Evolutionary conservation across 208 protist species (phyloP).

Genomic region (Tetramitus jugosus): DNA sequence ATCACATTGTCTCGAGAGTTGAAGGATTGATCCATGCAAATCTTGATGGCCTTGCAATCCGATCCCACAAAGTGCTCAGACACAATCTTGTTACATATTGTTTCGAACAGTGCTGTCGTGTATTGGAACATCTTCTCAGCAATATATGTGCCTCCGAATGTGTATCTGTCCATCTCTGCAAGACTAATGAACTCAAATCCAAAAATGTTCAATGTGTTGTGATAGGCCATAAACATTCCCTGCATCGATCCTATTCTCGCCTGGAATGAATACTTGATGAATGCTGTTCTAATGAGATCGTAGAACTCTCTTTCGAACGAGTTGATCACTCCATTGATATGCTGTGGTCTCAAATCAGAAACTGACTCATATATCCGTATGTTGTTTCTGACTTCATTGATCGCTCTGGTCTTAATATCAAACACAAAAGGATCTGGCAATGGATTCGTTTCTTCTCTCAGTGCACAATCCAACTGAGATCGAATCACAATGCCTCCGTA

Average conservation of each 20-base stretch:
- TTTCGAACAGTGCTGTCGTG: background rate
- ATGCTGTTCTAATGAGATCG: conserved; percentile 36
- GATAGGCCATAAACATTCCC: conserved; percentile 48
- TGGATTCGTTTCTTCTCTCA: background rate
- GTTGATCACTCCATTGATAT: background rate
- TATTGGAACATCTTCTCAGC: too few relatives aligned
- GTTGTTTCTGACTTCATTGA: background rate
- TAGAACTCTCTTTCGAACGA: conserved; percentile 49
- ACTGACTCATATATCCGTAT: background rate
- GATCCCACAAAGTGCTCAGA: conserved; percentile 18
- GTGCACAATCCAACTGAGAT: conserved; percentile 49
- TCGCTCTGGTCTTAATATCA: conserved; percentile 51
- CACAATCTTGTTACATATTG: background rate
- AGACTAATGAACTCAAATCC: conserved; percentile 43
- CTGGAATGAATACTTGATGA: conserved; percentile 46
- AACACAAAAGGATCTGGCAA: conserved; percentile 22
- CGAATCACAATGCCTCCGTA: conserved; percentile 37
- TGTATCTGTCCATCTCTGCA: conserved; percentile 36
- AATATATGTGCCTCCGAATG: conserved; percentile 28
- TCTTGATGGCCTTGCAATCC: conserved; percentile 1
- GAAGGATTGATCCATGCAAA: background rate
- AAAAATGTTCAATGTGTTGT: conserved; percentile 49
- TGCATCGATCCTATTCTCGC: conserved; percentile 45
- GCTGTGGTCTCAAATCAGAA: background rate
- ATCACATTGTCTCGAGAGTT: background rate